phyloP scores from a whole-genome alignment of 768 basidiomycete genomes.

The Gloeopeniophorella convolvens region DNA sequence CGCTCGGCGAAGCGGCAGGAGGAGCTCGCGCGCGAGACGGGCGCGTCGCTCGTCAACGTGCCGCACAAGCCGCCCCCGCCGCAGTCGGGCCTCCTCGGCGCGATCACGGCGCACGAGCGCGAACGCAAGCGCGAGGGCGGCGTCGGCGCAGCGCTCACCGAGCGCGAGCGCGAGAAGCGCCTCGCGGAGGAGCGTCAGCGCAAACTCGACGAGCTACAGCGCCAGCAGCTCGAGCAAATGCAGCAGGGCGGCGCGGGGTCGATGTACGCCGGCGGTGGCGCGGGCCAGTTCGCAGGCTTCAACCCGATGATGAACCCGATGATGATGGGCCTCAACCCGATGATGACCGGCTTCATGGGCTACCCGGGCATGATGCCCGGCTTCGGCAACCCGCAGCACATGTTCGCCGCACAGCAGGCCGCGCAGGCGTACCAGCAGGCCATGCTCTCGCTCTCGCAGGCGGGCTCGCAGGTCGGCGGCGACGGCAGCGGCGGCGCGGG shows the following conservation, averaged over 20 bases:
- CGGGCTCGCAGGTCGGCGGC: slow-evolving; percentile 68
- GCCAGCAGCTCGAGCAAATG: slow-evolving; percentile 87
- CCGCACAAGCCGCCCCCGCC: slow-evolving; percentile 92
- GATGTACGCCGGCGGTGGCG: slow-evolving; percentile 69
- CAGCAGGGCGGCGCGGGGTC: slow-evolving; percentile 70
- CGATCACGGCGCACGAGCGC: slow-evolving; percentile 91
- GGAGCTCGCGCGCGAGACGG: slow-evolving; percentile 85
- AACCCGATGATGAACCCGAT: slow-evolving; percentile 79
- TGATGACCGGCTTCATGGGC: slow-evolving; percentile 53
- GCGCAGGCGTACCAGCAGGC: slow-evolving; percentile 85
- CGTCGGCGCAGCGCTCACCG: slow-evolving; percentile 89
- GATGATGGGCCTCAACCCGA: slow-evolving; percentile 51
- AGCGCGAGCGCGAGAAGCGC: slow-evolving; percentile 89
- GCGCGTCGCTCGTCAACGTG: slow-evolving; percentile 92
- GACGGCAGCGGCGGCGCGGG: slow-evolving; percentile 38
- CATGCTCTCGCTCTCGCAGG: slow-evolving; percentile 73
- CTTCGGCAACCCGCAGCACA: slow-evolving; percentile 61
- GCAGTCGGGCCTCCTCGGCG: slow-evolving; percentile 91
- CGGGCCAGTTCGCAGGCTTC: slow-evolving; percentile 36
- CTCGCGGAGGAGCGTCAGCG: slow-evolving; percentile 89
- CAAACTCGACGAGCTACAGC: slow-evolving; percentile 85
- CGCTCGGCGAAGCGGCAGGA: slow-evolving; percentile 94
- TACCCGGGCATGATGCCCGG: slow-evolving; percentile 49
- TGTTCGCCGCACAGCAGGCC: slow-evolving; percentile 82
- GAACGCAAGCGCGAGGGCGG: slow-evolving; percentile 94